Conservation (phyloP, 495 filamentous ascomycete species). For the Monascus purpureus region DNA sequence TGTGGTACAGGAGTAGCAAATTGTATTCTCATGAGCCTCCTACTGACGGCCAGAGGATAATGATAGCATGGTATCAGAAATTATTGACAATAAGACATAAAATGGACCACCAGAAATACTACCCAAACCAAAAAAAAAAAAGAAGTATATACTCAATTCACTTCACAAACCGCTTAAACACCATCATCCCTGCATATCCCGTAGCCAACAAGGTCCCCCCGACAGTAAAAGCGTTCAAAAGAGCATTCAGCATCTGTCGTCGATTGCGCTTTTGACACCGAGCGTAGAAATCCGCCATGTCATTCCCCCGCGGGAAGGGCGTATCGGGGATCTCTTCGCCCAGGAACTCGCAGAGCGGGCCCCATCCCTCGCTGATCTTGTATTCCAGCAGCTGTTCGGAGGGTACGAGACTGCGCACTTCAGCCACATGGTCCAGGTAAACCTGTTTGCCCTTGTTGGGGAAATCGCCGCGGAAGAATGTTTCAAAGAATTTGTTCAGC, state of each 20-base stretch:
- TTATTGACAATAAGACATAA: too few species aligned
- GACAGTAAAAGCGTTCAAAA: constrained; percentile 36
- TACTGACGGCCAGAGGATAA: too few species aligned
- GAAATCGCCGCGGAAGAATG: constrained; percentile 40
- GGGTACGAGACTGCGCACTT: constrained; percentile 31
- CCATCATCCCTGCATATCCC: constrained; percentile 24
- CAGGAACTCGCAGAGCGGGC: constrained; percentile 51
- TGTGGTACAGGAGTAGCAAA: too few species aligned
- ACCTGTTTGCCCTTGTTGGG: constrained; percentile 37
- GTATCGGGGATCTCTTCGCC: constrained; percentile 41
- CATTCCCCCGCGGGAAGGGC: constrained; percentile 32
- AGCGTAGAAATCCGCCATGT: constrained; percentile 44
- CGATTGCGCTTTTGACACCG: constrained; percentile 45
- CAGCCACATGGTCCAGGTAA: constrained; percentile 30
- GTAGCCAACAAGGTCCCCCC: constrained; percentile 29
- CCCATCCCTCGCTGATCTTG: constrained; percentile 52
- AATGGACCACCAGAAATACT: too few species aligned
- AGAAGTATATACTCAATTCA: too few species aligned
- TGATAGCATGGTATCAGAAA: too few species aligned
- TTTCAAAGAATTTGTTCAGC: constrained; percentile 45
- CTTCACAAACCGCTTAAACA: constrained; percentile 28
- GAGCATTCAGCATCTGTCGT: constrained; percentile 47
- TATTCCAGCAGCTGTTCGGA: constrained; percentile 45
- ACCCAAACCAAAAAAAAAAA: too few species aligned
- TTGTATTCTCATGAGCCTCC: too few species aligned